Evolutionary conservation across 306 rosid species (phyloP), one percentile per base, ranked within the genome.

Genomic region (Prunus salicina): DNA sequence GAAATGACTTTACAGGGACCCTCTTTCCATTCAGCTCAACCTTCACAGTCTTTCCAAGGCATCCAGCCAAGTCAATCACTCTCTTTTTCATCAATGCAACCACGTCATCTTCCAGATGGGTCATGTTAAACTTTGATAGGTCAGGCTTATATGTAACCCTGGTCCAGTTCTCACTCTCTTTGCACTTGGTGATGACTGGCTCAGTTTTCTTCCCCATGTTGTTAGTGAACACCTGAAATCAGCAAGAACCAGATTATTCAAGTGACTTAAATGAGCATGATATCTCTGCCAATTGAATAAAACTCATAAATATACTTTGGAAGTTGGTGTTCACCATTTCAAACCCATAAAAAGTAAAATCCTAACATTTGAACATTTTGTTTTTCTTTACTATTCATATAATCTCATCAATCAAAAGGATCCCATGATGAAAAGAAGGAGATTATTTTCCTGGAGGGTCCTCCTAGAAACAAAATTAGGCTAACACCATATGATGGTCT

Each of bases 61-160:
- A 95, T 1, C 98, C 98, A 6, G 98, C 98, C 88, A 95, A 57
- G 80, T 95, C 98, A 71, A 95, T 8, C 8, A 95, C 98, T 74
- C 98, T 73, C 84, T 95, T 95, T 67, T 90, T 90, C 98, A 95
- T 95, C 73, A 95, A 78, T 20, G 96, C 96, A 57, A 95, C 97
- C 28, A 92, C 98, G 24, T 95, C 98, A 9, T 95, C 97, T 73
- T 95, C 98, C 49, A 95, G 91, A 78, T 92, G 86, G 6, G 85
- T 71, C 99, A 92, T 95, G 71, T 87, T 82, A 60, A 95, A 95
- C 78, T 95, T 95, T 2, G 77, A 88, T 53, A 95, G 79, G 77
- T 95, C 97, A 0, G 99, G 99, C 86, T 92, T 95, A 70, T 89
- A 95, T 27, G 99, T 80, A 27, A 95, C 97, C 84, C 85, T 88